Percentiles rank a stretch among this genome's conserved stretches.
Conservation (phyloP, 345 rosid species). For the Kernera saxatilis region DNA sequence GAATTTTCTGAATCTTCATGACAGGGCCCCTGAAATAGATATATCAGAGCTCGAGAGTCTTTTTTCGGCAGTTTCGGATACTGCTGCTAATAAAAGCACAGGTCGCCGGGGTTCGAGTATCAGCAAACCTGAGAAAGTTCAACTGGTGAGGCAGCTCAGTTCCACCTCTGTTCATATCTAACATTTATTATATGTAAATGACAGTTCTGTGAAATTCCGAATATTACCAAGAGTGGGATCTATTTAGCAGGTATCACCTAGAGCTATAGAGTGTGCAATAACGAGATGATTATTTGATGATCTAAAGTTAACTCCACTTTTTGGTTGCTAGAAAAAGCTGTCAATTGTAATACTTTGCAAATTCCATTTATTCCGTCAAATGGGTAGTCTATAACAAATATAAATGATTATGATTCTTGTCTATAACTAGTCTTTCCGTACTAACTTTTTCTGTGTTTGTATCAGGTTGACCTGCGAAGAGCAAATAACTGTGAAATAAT, state of each 20-base stretch:
- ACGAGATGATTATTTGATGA: neutral
- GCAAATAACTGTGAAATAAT: conserved; percentile 98
- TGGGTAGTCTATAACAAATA: neutral
- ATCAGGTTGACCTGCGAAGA: conserved; percentile 91
- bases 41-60: conserved; percentile 93
- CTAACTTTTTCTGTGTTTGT: conserved; percentile 4
- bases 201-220: neutral
- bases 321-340: neutral
- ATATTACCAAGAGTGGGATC: neutral
- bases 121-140: conserved; percentile 92
- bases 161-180: conserved; percentile 8
- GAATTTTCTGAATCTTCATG: conserved; percentile 17
- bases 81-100: conserved; percentile 53
- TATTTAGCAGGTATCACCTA: neutral
- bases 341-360: neutral
- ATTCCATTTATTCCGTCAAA: neutral
- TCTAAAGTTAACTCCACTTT: neutral
- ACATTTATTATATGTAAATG: neutral
- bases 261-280: neutral
- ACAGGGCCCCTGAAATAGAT: conserved; percentile 98
- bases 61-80: conserved; percentile 84
- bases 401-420: neutral
- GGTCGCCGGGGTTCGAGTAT: conserved; percentile 75
- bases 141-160: conserved; percentile 56
- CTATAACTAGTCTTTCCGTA: neutral